Base-by-base conservation (phyloP, 495 filamentous ascomycete species). In the Penicillium paxilli region DNA sequence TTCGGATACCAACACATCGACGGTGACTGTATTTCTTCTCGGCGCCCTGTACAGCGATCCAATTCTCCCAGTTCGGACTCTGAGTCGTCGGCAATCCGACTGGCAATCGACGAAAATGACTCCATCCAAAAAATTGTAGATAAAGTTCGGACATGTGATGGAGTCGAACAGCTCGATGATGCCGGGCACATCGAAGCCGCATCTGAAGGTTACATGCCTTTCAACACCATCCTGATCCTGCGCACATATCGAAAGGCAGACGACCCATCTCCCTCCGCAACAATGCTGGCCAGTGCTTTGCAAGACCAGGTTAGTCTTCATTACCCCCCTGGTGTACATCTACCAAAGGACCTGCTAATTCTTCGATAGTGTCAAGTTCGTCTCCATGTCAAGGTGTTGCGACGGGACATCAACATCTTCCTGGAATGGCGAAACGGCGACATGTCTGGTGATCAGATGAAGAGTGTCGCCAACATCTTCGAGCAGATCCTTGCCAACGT, bases 1-100 rank as follows among this genome's bases (percentile, higher is more conserved):
- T 87, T 86, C 60, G 83, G 82, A 12, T 81, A 76, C 52, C 71
- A 74, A 49, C 57, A 67, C 55, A 61, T 69, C 47, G 67, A 63
- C 47, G 56, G 55, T 46, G 68, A 65, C 42, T 58, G 38, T 3
- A 50, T 48, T 23, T 50, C 60, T 10, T 54, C 50, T 30, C 50
- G 54, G 53, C 40, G 58, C 19, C 38, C 37, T 61, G 58, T 59
- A 49, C 59, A 59, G 50, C 56, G 47, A 38, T 55, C 68, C 24
- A 58, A 44, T 22, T 17, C 24, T 37, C 42, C 49, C 49, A 55
- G 54, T 10, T 20, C 7, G 3, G 40, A 24, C 20, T 20, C 5
- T 20, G 40, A 42, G 10, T 47, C 63, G 16, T 59, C 55, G 26
- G 55, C 58, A 1, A 56, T 68, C 37, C 62, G 58, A 22, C 49